Percentiles rank a stretch among this genome's conserved stretches.
phyloP scores from a whole-genome alignment of 2,329 filamentous ascomycete genomes.

The Botrytis fragariae region DNA sequence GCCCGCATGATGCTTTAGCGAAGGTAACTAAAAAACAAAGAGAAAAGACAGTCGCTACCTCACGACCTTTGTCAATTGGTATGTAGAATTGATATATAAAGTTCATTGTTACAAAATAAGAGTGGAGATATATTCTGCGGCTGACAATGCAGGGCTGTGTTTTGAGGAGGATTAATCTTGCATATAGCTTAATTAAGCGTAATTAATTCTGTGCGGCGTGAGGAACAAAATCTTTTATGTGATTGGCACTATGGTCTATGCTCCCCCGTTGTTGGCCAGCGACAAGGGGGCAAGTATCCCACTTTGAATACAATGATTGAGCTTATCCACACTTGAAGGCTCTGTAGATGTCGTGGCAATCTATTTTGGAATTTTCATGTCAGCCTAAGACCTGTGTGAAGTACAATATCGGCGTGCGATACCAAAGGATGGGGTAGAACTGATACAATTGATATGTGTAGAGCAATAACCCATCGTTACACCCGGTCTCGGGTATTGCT shows the following conservation, averaged over 20 bases:
- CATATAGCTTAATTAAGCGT: conserved; percentile 1
- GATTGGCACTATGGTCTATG: not conserved
- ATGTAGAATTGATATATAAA: not conserved
- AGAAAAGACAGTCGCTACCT: not conserved
- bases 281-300: not conserved
- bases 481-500: not conserved
- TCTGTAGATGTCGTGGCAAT: not conserved
- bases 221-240: not conserved
- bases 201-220: not conserved
- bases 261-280: not conserved
- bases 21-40: not conserved
- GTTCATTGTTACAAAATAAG: not conserved
- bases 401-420: not conserved
- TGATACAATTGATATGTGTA: not conserved
- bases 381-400: not conserved
- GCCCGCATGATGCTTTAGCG: not conserved
- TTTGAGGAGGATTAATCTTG: not conserved
- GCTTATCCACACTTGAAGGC: conserved; percentile 7
- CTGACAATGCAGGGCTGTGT: not conserved
- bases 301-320: not conserved
- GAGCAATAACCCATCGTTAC: not conserved
- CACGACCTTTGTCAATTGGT: not conserved
- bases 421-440: not conserved
- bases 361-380: not conserved
- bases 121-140: not conserved